Conservation (phyloP, 2,329 filamentous ascomycete genomes). For the Emmonsia crescens region DNA sequence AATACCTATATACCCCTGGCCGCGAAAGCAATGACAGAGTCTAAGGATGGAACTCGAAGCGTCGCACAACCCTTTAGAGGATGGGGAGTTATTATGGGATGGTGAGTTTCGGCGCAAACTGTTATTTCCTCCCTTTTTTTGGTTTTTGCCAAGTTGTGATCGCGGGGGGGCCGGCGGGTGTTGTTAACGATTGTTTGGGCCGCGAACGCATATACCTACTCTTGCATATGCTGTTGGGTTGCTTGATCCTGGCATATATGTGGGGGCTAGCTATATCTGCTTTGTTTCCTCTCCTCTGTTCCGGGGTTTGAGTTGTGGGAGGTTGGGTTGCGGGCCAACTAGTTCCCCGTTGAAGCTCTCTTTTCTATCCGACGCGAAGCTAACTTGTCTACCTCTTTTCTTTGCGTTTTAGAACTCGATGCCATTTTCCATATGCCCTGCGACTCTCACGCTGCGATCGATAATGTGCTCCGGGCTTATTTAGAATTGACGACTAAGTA, state of each 20-base stretch:
- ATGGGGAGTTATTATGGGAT: slow-evolving; percentile 80
- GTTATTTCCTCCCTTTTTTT: slow-evolving; percentile 1
- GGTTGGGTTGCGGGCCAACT: neutral
- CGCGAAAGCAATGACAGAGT: slow-evolving; percentile 22
- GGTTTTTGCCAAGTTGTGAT: neutral
- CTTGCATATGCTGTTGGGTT: neutral
- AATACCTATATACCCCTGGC: slow-evolving; percentile 16
- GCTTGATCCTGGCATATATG: neutral
- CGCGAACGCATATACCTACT: neutral
- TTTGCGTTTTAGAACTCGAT: slow-evolving; percentile 48
- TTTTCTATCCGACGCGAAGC: neutral
- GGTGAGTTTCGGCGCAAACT: slow-evolving; percentile 44
- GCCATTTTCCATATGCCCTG: slow-evolving; percentile 51
- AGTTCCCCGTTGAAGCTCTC: neutral
- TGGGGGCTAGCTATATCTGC: neutral
- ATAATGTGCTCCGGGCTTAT: slow-evolving; percentile 77
- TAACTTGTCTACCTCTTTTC: slow-evolving; percentile 2
- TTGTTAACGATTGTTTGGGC: neutral
- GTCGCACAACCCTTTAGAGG: slow-evolving; percentile 52
- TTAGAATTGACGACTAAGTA: slow-evolving; percentile 65
- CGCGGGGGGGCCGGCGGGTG: neutral
- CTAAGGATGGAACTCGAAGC: slow-evolving; percentile 53
- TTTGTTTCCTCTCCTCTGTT: neutral
- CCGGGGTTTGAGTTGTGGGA: neutral
- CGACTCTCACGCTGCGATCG: slow-evolving; percentile 57